Percentiles rank a stretch among this genome's conserved stretches.
Evolutionary conservation across 805 yeast genomes (phyloP).

Genomic region (Teunomyces atbi): DNA sequence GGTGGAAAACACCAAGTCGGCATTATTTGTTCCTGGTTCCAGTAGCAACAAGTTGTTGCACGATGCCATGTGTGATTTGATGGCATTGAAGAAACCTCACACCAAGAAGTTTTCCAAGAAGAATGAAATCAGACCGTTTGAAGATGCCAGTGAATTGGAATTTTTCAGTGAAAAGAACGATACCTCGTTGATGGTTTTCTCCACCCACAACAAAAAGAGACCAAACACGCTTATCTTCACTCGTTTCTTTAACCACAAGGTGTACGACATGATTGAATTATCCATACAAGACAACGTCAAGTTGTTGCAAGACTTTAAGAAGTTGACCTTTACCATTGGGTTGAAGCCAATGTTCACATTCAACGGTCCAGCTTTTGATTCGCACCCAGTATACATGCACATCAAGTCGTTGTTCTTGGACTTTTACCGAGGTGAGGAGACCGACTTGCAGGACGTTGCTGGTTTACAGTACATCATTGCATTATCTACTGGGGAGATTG

Average conservation of each 20-base stretch:
- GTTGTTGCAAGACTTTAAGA: slow-evolving; percentile 75
- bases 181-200: slow-evolving; percentile 74
- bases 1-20: slow-evolving; percentile 85
- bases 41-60: slow-evolving; percentile 76
- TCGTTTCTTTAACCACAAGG: slow-evolving; percentile 84
- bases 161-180: slow-evolving; percentile 96
- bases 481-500: slow-evolving; percentile 70
- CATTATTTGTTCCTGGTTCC: slow-evolving; percentile 88
- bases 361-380: slow-evolving; percentile 88
- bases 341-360: slow-evolving; percentile 92
- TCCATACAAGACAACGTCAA: slow-evolving; percentile 64
- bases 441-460: slow-evolving; percentile 85
- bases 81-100: slow-evolving; percentile 88
- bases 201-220: slow-evolving; percentile 83
- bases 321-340: slow-evolving; percentile 79
- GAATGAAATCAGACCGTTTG: slow-evolving; percentile 90
- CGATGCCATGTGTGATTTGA: slow-evolving; percentile 84
- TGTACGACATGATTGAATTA: slow-evolving; percentile 93
- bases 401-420: slow-evolving; percentile 86
- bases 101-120: slow-evolving; percentile 84
- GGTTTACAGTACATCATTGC: slow-evolving; percentile 91
- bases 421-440: slow-evolving; percentile 82
- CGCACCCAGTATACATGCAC: slow-evolving; percentile 82
- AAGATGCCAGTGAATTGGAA: slow-evolving; percentile 80
- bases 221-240: slow-evolving; percentile 86